Evolutionary conservation across 192 early-diverging fungal species (phyloP).

Genomic region (Backusella sp.): DNA sequence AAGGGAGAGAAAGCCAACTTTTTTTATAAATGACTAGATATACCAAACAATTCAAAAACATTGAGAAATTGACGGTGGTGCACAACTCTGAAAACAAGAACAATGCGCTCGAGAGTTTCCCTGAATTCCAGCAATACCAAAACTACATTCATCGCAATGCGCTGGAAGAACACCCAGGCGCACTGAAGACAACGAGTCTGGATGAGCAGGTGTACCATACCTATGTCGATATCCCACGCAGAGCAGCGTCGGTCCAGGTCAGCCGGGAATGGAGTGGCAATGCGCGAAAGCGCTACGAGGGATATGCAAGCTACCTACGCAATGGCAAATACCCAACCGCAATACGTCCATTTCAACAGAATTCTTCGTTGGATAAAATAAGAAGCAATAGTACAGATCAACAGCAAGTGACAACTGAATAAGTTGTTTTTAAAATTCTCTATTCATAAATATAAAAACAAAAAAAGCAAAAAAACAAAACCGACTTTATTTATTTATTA

Average conservation of each 20-base stretch:
- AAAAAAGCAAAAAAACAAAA: too few relatives aligned
- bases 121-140: slow-evolving; percentile 42
- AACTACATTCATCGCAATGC: slow-evolving; percentile 32
- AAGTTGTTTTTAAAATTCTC: background rate
- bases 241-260: slow-evolving; percentile 32
- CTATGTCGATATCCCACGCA: slow-evolving; percentile 34
- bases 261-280: slow-evolving; percentile 19
- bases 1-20: background rate
- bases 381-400: background rate
- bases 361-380: background rate
- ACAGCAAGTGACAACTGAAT: background rate
- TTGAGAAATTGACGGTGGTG: slow-evolving; percentile 30
- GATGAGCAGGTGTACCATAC: slow-evolving; percentile 42
- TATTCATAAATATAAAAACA: background rate
- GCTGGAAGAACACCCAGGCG: slow-evolving; percentile 26
- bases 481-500: background rate
- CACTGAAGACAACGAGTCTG: slow-evolving; percentile 25
- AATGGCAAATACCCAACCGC: slow-evolving; percentile 18
- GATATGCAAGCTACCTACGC: slow-evolving; percentile 26
- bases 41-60: slow-evolving; percentile 40
- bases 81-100: slow-evolving; percentile 9
- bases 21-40: slow-evolving; percentile 24
- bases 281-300: slow-evolving; percentile 32
- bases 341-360: background rate
- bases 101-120: slow-evolving; percentile 18